phyloP scores from a whole-genome alignment of 179 eudicot genomes.

The Beta macrorhiza region DNA sequence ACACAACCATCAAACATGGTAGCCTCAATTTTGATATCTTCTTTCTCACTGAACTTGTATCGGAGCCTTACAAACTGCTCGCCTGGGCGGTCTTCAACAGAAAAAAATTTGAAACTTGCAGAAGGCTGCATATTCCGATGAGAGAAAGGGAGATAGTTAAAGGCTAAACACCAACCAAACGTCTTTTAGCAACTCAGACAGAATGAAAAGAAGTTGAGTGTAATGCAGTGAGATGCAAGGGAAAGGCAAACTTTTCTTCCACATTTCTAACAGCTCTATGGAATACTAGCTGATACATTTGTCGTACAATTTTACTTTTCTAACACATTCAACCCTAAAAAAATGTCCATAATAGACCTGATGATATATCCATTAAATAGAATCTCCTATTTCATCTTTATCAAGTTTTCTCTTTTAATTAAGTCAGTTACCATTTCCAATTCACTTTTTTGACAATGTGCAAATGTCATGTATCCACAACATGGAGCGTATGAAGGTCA shows the following conservation, averaged over 20 bases:
- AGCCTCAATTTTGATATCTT: constrained; percentile 67
- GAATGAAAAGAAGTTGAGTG: not conserved
- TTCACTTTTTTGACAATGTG: not conserved
- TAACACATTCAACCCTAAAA: not conserved
- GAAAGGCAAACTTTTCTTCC: not conserved
- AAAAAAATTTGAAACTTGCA: constrained; percentile 36
- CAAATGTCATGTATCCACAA: not conserved
- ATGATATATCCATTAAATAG: not conserved
- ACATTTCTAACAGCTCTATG: not conserved
- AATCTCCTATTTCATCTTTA: not conserved
- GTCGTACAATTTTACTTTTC: not conserved
- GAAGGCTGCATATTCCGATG: constrained; percentile 44
- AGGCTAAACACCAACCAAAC: not conserved
- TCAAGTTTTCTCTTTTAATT: not conserved
- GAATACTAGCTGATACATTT: not conserved
- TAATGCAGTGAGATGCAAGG: not conserved
- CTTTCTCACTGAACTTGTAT: constrained; percentile 50
- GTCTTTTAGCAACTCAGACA: not conserved
- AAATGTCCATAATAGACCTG: not conserved
- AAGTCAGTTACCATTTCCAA: not conserved
- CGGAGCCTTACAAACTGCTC: constrained; percentile 59
- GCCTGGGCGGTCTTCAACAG: constrained; percentile 66
- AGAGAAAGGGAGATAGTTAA: not conserved
- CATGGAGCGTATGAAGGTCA: not conserved
- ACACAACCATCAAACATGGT: constrained; percentile 72